Base-by-base conservation (phyloP, 169 alveolate genomes). In the Plasmodium billcollinsi region DNA sequence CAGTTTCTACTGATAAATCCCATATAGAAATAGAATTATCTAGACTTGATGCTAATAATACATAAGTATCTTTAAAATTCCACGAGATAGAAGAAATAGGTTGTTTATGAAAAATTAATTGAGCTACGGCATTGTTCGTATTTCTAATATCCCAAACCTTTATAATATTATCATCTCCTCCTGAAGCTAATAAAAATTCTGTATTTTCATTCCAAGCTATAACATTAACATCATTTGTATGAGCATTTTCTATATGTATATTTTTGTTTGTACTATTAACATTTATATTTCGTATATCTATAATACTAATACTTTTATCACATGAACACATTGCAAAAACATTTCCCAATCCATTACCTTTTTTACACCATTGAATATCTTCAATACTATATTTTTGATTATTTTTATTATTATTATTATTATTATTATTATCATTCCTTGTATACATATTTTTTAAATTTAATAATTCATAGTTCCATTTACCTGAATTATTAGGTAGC, bases 1-100 rank as follows among this genome's bases (percentile, higher is more conserved):
- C 94, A n/a, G 90, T 50, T 65, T 94, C 96, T 4, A 94, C 94
- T 2, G 96, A 94, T 43, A 92, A 74, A 72, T 94, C 96, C 96
- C 96, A 94, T 12, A 94, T 73, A n/a, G 95, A 88, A 14, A 93
- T 80, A 4, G 95, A 92, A 78, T 93, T 93, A 58, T 94, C 96
- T 65, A 93, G 74, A 11, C 95, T 88, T 49, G 94, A 73, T 20
- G 90, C 92, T 33, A 92, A 67, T 20, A 94, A 78, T 2, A 94
- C 96, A 52, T 93, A 89, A 3, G 95, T 62, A 86, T 94, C 96
- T 11, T 76, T 88, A 4, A 83, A 93, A 63, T 94, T 90, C 96
- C 96, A 94, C 6, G 92, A 90, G 50, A 94, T 69, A 18, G 94
- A 88, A n/a, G 94, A 75, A 45, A 94, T 94, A 14, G 88, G 67